phyloP scores from a whole-genome alignment of 352 stramenopile genomes.

The Pythium dissimile region DNA sequence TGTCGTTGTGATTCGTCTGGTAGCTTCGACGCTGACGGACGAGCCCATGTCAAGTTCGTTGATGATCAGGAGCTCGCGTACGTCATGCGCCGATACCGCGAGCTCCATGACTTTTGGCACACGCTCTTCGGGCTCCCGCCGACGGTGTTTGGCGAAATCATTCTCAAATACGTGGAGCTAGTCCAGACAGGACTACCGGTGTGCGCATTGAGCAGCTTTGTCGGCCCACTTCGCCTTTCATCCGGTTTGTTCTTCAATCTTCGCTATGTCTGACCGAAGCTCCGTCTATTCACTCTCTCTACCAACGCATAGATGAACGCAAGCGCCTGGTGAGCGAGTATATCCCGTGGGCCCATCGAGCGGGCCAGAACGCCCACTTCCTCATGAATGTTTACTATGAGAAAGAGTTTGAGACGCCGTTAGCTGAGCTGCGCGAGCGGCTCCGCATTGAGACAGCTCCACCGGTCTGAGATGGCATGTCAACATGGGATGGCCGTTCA shows the following conservation, averaged over 20 bases:
- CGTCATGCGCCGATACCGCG: slow-evolving; percentile 94
- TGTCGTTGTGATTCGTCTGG: neutral
- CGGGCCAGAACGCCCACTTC: slow-evolving; percentile 59
- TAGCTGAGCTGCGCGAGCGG: slow-evolving; percentile 82
- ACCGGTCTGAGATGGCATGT: slow-evolving; percentile 14
- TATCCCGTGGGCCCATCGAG: slow-evolving; percentile 92
- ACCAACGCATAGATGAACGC: slow-evolving; percentile 46
- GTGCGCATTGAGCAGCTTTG: slow-evolving; percentile 89
- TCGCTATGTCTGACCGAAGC: neutral
- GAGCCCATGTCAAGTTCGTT: slow-evolving; percentile 81
- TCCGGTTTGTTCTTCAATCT: slow-evolving; percentile 24
- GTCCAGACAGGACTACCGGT: slow-evolving; percentile 95
- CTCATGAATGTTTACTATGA: slow-evolving; percentile 97
- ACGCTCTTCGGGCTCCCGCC: slow-evolving; percentile 92
- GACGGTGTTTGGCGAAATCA: slow-evolving; percentile 94
- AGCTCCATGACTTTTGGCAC: slow-evolving; percentile 97
- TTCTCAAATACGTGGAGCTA: slow-evolving; percentile 97
- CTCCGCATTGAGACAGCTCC: slow-evolving; percentile 25
- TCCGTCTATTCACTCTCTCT: neutral
- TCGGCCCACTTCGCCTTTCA: slow-evolving; percentile 84
- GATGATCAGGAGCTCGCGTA: slow-evolving; percentile 95
- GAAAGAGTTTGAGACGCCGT: slow-evolving; percentile 90
- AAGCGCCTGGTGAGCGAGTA: slow-evolving; percentile 81
- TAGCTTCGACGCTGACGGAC: slow-evolving; percentile 88
- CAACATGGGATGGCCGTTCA: too few relatives aligned